Percentiles rank a stretch among this genome's conserved stretches.
phyloP scores from a whole-genome alignment of 805 yeast genomes.

The Starmerella sp. region DNA sequence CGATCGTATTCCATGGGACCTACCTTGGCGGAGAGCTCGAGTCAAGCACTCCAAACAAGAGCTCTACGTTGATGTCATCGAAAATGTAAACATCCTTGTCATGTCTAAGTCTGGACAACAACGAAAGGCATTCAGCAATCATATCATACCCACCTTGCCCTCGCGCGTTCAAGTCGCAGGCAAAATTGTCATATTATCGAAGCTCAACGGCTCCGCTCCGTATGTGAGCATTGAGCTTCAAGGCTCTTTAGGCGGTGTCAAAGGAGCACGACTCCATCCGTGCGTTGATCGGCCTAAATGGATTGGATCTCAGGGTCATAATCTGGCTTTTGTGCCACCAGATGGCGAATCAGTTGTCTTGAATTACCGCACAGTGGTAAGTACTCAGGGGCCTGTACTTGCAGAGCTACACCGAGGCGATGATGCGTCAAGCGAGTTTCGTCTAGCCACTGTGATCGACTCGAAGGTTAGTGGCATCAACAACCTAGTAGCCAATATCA shows the following conservation, averaged over 20 bases:
- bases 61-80: slow-evolving; percentile 71
- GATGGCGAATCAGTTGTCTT: slow-evolving; percentile 62
- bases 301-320: slow-evolving; percentile 34
- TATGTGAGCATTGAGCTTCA: slow-evolving; percentile 47
- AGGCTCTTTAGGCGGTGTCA: slow-evolving; percentile 8
- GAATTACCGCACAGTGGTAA: slow-evolving; percentile 47
- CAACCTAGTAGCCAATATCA: slow-evolving; percentile 36
- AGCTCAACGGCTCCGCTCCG: slow-evolving; percentile 63
- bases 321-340: slow-evolving; percentile 69
- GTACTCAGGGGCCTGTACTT: slow-evolving; percentile 42
- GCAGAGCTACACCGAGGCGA: slow-evolving; percentile 39
- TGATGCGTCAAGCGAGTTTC: slow-evolving; percentile 45
- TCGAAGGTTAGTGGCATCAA: slow-evolving; percentile 40
- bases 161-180: slow-evolving; percentile 43
- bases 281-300: slow-evolving; percentile 51
- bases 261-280: slow-evolving; percentile 42
- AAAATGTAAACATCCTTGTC: slow-evolving; percentile 43
- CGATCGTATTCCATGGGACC: slow-evolving; percentile 16
- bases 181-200: slow-evolving; percentile 47
- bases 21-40: slow-evolving; percentile 70
- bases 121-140: not conserved
- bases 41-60: slow-evolving; percentile 73
- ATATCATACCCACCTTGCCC: not conserved
- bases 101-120: slow-evolving; percentile 25
- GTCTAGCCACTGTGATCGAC: slow-evolving; percentile 38